Base-by-base conservation (phyloP, 2,329 filamentous ascomycete species). In the Talaromyces sp. region DNA sequence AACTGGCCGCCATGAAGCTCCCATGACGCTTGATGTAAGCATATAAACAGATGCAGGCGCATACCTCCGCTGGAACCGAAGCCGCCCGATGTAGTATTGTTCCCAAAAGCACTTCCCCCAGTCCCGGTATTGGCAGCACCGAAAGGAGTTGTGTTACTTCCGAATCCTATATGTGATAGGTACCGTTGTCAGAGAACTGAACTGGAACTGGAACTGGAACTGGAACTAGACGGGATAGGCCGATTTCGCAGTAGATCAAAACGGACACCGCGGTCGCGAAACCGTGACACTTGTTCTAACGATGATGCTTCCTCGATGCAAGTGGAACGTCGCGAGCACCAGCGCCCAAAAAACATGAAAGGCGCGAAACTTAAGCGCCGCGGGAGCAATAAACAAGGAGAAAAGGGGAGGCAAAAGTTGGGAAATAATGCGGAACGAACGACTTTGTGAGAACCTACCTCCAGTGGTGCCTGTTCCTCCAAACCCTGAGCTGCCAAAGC, bases 11-110 rank as follows among this genome's bases (percentile, higher is more conserved):
- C 48, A 52, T 37, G 40, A 46, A 21, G 22, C 19, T 33, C 10
- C 6, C 48, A 52, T 25, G 53, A 46, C 39, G 17, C 17, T 33
- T 56, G n/a, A 21, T 17, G 52, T 45, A 40, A 21, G 10, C 17
- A 22, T 19, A n/a, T 56, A 22, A 53, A 39, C 25, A 22, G 51
- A 39, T 33, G 51, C 53, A 54, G 39, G 56, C 54, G 75, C 73
- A 66, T 75, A 76, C 73, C 73, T 74, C 70, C 70, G 63, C 72
- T 69, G 65, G 72, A 71, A 62, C 73, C 74, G 62, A 75, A 75
- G 65, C 70, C 69, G 64, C 70, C 75, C 64, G 70, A 68, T 64
- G 69, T 69, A 60, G 68, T 67, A 58, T 67, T 68, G 61, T 68
- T 73, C 60, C 70, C 70, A 59, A 73, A 72, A 60, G 70, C 63